Evolutionary conservation across 1,284 basidiomycete genomes (phyloP), one percentile per base, ranked within the genome.

Genomic region (Austroboletus novae-zelandiae): DNA sequence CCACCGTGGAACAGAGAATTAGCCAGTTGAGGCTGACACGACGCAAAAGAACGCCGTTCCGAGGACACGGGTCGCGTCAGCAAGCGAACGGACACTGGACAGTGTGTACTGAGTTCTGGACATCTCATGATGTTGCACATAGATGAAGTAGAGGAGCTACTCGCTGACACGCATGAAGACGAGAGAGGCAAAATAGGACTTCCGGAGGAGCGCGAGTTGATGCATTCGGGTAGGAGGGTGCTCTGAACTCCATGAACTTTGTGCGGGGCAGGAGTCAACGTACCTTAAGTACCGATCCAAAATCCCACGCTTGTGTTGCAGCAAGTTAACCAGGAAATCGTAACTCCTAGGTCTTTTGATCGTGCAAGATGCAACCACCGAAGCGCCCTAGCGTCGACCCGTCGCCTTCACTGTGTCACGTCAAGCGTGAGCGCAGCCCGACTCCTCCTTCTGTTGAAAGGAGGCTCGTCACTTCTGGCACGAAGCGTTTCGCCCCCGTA

Each of bases 401-500:
- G 20, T 13, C 34, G 8, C 13, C 30, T n/a, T 9, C 36, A 23
- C 1, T 45, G n/a, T 13, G 15, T 9, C 45, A 49, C 20, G 43
- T 47, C 42, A 66, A 70, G 47, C 11, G 15, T 36, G 66, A 70
- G 44, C 52, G 45, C 9, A 55, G 57, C 44, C 45, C 41, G 13
- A 48, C 65, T 15, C 65, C 61, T n/a, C 17, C 17, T 0, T 18
- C 25, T 18, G 9, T 25, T n/a, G 44, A 54, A 32, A 67, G 54
- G 36, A 56, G 39, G 18, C 52, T 66, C 23, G 47, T 68, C 34
- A 61, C 56, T 18, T 57, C 52, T 1, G 64, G 64, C 29, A 52
- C 57, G 32, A 70, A 55, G 39, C 60, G 64, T 31, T 66, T 63
- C 46, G 37, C 51, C 17, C 64, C 64, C 15, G 30, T 67, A 35